phyloP scores from a whole-genome alignment of 768 basidiomycete species.

The Panaeolus cyanescens region DNA sequence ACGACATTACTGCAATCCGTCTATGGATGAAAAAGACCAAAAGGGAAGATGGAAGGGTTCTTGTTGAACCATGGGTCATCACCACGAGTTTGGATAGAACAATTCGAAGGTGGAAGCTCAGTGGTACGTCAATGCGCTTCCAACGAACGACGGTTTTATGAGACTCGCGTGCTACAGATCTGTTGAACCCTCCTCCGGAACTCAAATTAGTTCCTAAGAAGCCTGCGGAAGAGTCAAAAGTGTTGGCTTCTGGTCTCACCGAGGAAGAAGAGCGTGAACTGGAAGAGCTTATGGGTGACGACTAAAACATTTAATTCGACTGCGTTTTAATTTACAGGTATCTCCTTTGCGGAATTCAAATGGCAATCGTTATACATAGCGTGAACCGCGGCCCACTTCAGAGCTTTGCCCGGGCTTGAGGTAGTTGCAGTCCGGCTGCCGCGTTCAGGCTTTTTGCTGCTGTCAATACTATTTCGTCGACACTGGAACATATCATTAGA shows the following conservation, averaged over 20 bases:
- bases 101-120: slow-evolving; percentile 80
- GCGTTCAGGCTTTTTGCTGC: slow-evolving; percentile 60
- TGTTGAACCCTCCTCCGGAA: slow-evolving; percentile 34
- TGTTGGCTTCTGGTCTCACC: slow-evolving; percentile 51
- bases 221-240: slow-evolving; percentile 14
- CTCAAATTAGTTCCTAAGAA: slow-evolving; percentile 8
- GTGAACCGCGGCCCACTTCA: slow-evolving; percentile 23
- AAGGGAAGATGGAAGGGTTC: slow-evolving; percentile 45
- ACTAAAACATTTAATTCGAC: slow-evolving; percentile 5
- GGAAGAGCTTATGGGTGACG: slow-evolving; percentile 64
- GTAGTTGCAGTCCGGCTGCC: slow-evolving; percentile 41
- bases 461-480: slow-evolving; percentile 79
- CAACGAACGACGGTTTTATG: not conserved
- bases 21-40: slow-evolving; percentile 64
- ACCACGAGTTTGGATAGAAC: slow-evolving; percentile 87
- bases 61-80: slow-evolving; percentile 78
- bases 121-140: slow-evolving; percentile 42
- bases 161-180: slow-evolving; percentile 29
- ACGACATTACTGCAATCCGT: slow-evolving; percentile 78
- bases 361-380: slow-evolving; percentile 39
- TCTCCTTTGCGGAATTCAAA: not conserved
- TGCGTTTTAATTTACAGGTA: not conserved
- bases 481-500: slow-evolving; percentile 37
- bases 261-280: slow-evolving; percentile 92
- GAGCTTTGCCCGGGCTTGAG: slow-evolving; percentile 48